Evolutionary conservation across 306 rosid genomes (phyloP), one percentile per base, ranked within the genome.

Genomic region (Dalbergia oliveri): DNA sequence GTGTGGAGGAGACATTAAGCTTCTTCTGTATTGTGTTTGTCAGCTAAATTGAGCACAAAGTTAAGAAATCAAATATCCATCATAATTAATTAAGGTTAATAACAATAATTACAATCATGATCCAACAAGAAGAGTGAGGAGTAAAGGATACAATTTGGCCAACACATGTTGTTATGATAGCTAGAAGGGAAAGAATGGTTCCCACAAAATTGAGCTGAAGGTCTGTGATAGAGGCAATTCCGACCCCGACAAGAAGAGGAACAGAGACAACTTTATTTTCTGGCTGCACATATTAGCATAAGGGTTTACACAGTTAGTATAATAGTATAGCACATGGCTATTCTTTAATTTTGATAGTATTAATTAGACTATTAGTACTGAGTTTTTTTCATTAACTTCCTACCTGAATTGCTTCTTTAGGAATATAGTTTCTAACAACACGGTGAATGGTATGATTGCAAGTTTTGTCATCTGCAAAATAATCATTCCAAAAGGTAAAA

Each of bases 21-120:
- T 90, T 93, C 93, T 95, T 95, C 77, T 95, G 99, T 69, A 95
- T 95, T 80, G 99, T 93, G 90, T 93, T 95, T 50, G 99, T 95
- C 16, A 95, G 96, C 99, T 95, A 87, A 81, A 79, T 82, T 74
- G 53, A 49, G 59, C 73, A 75, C 50, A n/a, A 3, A 59, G 91
- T 91, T 90, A 93, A 90, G 98, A 60, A 79, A 67, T 49, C 82
- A 64, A 51, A 64, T 62, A 63, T 79, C 44, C 21, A 63, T 53
- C 50, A 49, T 33, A 51, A 51, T 63, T 33, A 43, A 77, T 69
- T 9, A 60, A 57, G 41, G 7, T 39, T 6, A 21, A 12, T 16
- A 53, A 53, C 77, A 67, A 72, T 63, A 64, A 73, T 72, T 53
- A 54, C 44, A 14, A 15, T 64, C 45, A 62, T 61, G 78, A 21